phyloP scores from a whole-genome alignment of 495 filamentous ascomycete genomes.

The Xylaria palmicola region DNA sequence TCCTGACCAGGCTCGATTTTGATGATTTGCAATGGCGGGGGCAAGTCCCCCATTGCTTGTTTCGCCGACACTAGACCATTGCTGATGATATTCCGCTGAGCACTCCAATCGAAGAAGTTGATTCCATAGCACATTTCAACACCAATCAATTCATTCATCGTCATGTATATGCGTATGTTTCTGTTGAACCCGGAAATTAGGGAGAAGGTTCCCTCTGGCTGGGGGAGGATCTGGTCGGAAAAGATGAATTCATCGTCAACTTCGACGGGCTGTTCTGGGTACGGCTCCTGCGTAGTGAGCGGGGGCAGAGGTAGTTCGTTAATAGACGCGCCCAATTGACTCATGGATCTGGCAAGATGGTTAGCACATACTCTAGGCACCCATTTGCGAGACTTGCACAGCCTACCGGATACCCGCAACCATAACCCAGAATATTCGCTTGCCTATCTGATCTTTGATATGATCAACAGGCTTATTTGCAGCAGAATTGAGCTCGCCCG shows the following conservation, averaged over 20 bases:
- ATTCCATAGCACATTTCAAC: constrained; percentile 74
- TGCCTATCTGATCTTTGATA: constrained; percentile 73
- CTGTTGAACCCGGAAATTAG: constrained; percentile 72
- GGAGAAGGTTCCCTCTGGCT: constrained; percentile 62
- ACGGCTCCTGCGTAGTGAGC: constrained; percentile 67
- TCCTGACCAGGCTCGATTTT: constrained; percentile 30
- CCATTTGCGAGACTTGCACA: neutral
- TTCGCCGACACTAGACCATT: constrained; percentile 62
- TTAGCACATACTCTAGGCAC: constrained; percentile 11
- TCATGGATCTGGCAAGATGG: constrained; percentile 48
- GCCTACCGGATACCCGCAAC: constrained; percentile 62
- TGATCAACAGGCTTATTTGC: constrained; percentile 54
- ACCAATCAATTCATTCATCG: constrained; percentile 65
- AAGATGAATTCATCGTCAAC: constrained; percentile 78
- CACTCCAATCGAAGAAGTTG: constrained; percentile 66
- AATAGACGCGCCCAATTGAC: constrained; percentile 67
- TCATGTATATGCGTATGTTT: constrained; percentile 68
- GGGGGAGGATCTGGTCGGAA: constrained; percentile 57
- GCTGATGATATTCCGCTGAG: constrained; percentile 63
- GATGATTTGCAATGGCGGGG: constrained; percentile 61
- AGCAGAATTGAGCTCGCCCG: constrained; percentile 16
- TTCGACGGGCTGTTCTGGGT: constrained; percentile 77
- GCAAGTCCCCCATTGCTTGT: constrained; percentile 56
- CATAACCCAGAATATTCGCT: constrained; percentile 76
- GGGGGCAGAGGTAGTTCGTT: constrained; percentile 66